These are phyloP conservation scores for Adenanthera pavonina DNA, from an alignment of 306 rosid species.

Conservation along the genomic window DNA sequence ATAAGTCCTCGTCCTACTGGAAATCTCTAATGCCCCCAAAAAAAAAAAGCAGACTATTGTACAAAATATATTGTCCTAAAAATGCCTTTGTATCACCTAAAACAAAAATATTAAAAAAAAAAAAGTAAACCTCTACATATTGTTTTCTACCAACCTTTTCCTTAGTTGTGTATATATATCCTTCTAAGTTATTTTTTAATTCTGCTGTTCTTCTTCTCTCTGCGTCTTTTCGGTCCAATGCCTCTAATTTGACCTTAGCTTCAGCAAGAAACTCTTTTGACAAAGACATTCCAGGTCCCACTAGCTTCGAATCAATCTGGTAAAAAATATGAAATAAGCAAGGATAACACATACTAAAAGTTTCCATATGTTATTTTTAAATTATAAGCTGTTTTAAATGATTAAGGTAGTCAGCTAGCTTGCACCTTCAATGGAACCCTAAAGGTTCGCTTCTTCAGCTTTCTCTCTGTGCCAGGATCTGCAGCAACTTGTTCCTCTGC, in stretches of 20 bases:
- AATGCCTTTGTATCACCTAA: background rate
- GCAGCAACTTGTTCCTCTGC: constrained; percentile 59
- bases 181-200: constrained; percentile 88
- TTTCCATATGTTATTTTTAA: constrained; percentile 4
- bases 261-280: constrained; percentile 75
- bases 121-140: constrained; percentile 27
- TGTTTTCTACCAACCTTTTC: constrained; percentile 75
- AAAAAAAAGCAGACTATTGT: constrained; percentile 2
- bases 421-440: constrained; percentile 88
- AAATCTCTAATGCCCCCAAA: background rate
- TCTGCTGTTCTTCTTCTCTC: constrained; percentile 95
- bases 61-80: constrained; percentile 17
- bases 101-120: background rate
- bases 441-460: constrained; percentile 85
- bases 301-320: constrained; percentile 78
- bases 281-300: constrained; percentile 70
- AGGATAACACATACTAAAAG: constrained; percentile 4
- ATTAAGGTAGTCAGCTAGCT: constrained; percentile 1
- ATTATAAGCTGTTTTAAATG: constrained; percentile 21
- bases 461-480: constrained; percentile 68
- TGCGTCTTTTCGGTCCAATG: constrained; percentile 83
- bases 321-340: constrained; percentile 28
- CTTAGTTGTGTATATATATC: constrained; percentile 84
- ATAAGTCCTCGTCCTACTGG: background rate
- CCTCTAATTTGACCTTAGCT: constrained; percentile 78